Percentiles rank a stretch among this genome's conserved stretches.
Conservation (phyloP, 176 grass and related monocot genomes). For the Raddia guianensis region DNA sequence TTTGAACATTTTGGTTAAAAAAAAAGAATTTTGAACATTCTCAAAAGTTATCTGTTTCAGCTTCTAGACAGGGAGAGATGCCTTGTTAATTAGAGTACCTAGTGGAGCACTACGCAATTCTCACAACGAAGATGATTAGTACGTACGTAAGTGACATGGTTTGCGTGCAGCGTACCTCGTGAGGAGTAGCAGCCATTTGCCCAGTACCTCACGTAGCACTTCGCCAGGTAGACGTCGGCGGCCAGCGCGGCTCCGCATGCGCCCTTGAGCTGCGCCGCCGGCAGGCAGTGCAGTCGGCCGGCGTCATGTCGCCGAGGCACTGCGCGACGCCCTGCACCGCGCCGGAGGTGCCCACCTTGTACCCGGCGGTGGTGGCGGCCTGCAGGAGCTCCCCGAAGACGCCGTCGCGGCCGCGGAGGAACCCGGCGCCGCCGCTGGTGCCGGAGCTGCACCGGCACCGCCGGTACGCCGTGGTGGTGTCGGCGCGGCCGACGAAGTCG, state of each 20-base stretch:
- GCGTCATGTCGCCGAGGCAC: constrained; percentile 65
- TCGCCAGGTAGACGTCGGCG: constrained; percentile 71
- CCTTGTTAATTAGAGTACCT: not conserved
- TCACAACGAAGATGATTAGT: not conserved
- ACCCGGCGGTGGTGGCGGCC: constrained; percentile 33
- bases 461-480: constrained; percentile 56
- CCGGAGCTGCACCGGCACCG: constrained; percentile 73
- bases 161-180: constrained; percentile 54
- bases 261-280: constrained; percentile 56
- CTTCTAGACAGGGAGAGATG: not conserved
- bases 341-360: constrained; percentile 57
- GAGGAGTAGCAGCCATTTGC: constrained; percentile 58
- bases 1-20: not conserved
- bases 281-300: constrained; percentile 56
- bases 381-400: constrained; percentile 60
- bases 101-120: not conserved
- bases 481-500: constrained; percentile 51
- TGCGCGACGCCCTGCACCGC: constrained; percentile 66
- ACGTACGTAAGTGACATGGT: not conserved
- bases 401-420: constrained; percentile 56
- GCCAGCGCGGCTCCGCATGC: constrained; percentile 61
- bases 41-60: not conserved
- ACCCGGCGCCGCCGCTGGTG: constrained; percentile 52
- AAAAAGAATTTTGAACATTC: not conserved
- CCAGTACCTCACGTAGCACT: constrained; percentile 90